phyloP scores from a whole-genome alignment of 108 stramenopile species.

The Discostella pseudostelligera region DNA sequence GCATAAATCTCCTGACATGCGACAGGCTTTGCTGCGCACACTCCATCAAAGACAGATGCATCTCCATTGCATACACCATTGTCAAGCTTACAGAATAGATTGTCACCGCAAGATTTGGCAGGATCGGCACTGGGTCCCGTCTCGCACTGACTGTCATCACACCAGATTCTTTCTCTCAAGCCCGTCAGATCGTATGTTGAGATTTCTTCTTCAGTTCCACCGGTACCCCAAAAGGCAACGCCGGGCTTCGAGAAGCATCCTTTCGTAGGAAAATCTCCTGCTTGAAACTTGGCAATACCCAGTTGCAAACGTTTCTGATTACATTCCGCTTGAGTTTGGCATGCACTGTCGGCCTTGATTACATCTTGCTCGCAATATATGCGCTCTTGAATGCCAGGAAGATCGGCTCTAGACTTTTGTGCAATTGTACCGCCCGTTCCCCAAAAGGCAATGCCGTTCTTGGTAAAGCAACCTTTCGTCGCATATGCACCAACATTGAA shows the following conservation, averaged over 20 bases:
- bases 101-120: background rate
- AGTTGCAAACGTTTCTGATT: background rate
- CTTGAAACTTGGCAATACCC: background rate
- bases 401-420: background rate
- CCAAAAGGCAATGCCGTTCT: background rate
- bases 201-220: slow-evolving; percentile 1
- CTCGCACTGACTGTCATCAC: background rate
- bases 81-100: background rate
- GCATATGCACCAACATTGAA: background rate
- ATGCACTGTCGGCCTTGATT: background rate
- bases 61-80: background rate
- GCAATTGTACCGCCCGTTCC: background rate
- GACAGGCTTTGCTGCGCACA: background rate
- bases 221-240: slow-evolving; percentile 1
- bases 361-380: background rate
- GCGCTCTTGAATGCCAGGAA: slow-evolving; percentile 6
- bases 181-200: background rate
- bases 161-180: background rate
- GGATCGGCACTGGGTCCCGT: slow-evolving; percentile 6
- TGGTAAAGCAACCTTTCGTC: slow-evolving; percentile 3
- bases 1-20: background rate
- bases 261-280: slow-evolving; percentile 8
- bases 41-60: background rate
- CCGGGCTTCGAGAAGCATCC: slow-evolving; percentile 11
- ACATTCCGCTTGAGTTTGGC: slow-evolving; percentile 1